phyloP scores from a whole-genome alignment of 2,329 filamentous ascomycete genomes.

The Thielaviopsis populi region DNA sequence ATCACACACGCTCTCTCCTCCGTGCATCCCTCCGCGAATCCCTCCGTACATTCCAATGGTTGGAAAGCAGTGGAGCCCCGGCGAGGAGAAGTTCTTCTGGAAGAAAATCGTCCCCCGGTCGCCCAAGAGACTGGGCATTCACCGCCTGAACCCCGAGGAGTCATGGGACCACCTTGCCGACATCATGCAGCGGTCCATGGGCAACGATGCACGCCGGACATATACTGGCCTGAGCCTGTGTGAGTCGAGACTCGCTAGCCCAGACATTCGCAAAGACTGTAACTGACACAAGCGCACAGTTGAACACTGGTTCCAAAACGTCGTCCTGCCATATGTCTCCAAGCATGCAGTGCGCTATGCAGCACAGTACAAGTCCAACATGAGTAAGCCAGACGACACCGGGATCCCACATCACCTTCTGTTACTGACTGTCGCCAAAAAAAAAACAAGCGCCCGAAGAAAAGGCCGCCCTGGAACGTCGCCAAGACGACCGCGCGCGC shows the following conservation, averaged over 20 bases:
- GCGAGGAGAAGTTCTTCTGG: constrained; percentile 39
- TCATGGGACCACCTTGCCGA: constrained; percentile 27
- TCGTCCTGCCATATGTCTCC: constrained; percentile 14
- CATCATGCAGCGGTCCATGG: constrained; percentile 28
- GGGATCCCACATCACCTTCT: no score
- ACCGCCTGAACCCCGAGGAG: constrained; percentile 21
- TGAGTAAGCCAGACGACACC: constrained; percentile 10
- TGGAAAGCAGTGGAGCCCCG: constrained; percentile 34
- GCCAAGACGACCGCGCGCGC: constrained; percentile 16
- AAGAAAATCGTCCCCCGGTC: constrained; percentile 26
- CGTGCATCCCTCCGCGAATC: neutral
- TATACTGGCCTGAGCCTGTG: constrained; percentile 30
- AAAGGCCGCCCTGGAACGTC: constrained; percentile 14
- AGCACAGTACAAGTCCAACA: constrained; percentile 15
- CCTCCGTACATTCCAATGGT: constrained; percentile 26
- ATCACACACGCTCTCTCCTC: neutral
- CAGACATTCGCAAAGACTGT: no score
- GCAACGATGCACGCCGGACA: constrained; percentile 24
- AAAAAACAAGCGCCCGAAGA: constrained; percentile 15
- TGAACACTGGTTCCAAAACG: constrained; percentile 17
- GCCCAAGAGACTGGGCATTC: constrained; percentile 22
- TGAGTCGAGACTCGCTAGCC: constrained; percentile 21
- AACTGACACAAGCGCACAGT: constrained; percentile 7
- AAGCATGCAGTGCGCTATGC: constrained; percentile 16
- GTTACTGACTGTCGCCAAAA: neutral